A percentile compares a stretch with the other conserved stretches of the same genome.
These are phyloP conservation scores for Gremmenia infestans DNA, from an alignment of 2,329 filamentous ascomycete genomes.

Conservation along the genomic window DNA sequence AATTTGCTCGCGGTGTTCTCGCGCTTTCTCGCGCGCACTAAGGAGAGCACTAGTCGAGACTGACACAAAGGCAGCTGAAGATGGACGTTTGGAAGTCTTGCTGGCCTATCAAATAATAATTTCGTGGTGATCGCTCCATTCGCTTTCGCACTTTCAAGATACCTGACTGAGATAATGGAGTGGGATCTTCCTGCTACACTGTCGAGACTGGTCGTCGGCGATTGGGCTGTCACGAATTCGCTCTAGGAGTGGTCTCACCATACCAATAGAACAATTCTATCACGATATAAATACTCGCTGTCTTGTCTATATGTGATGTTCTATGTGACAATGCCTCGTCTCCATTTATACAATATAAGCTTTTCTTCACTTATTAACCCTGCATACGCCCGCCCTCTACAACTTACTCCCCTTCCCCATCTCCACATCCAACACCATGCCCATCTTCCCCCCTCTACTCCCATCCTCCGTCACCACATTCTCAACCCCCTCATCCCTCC, in stretches of 20 bases:
- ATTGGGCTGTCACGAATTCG: slow-evolving; percentile 3
- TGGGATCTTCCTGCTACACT: neutral
- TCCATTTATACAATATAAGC: neutral
- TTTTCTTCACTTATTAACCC: too few relatives aligned
- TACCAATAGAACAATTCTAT: slow-evolving; percentile 7
- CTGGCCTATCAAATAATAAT: neutral
- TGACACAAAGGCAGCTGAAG: slow-evolving; percentile 1
- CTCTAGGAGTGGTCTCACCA: slow-evolving; percentile 1
- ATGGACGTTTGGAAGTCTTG: slow-evolving; percentile 5
- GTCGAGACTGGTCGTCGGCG: neutral
- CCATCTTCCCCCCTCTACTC: slow-evolving; percentile 24
- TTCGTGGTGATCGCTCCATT: slow-evolving; percentile 3
- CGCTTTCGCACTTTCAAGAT: neutral
- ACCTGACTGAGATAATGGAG: neutral
- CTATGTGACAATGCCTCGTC: neutral
- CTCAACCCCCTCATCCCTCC: slow-evolving; percentile 35
- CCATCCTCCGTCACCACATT: slow-evolving; percentile 29
- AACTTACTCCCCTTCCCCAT: slow-evolving; percentile 17
- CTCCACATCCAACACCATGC: slow-evolving; percentile 25
- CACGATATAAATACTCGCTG: slow-evolving; percentile 6
- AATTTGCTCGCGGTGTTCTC: slow-evolving; percentile 5
- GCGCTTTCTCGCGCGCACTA: neutral
- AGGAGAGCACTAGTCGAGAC: too few relatives aligned
- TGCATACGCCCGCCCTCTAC: neutral
- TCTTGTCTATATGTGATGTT: neutral